These are phyloP conservation scores for Rhododendron williamsianum DNA, from an alignment of 148 eudicot genomes.

Conservation along the genomic window DNA sequence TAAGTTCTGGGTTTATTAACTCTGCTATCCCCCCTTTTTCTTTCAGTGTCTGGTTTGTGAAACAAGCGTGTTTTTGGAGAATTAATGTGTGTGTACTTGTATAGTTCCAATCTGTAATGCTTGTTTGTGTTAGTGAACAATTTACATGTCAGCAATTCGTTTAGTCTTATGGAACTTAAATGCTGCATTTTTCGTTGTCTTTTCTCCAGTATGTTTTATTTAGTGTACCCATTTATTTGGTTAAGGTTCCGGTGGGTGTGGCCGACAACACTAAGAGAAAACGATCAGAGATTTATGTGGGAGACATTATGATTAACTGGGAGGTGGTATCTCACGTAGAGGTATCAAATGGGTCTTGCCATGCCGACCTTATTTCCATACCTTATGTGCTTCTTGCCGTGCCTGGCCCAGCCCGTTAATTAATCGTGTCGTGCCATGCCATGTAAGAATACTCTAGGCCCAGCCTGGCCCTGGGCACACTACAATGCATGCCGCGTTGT, in stretches of 20 bases:
- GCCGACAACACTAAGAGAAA: background rate
- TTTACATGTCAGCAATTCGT: background rate
- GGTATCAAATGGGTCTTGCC: background rate
- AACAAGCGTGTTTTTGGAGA: background rate
- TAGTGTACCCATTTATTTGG: background rate
- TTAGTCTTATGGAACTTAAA: background rate
- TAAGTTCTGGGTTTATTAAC: conserved; percentile 37
- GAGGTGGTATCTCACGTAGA: background rate
- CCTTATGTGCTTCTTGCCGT: background rate
- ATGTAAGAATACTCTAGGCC: background rate
- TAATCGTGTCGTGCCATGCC: background rate
- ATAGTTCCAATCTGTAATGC: background rate
- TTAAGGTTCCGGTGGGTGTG: background rate
- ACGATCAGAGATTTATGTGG: background rate
- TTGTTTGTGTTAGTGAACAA: background rate
- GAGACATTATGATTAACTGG: background rate
- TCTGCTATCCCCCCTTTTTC: background rate
- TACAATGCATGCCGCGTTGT: background rate
- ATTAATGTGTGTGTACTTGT: background rate
- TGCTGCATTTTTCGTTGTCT: background rate
- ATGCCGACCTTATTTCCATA: background rate
- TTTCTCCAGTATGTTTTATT: background rate
- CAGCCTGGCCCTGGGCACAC: background rate
- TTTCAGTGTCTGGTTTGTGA: background rate
- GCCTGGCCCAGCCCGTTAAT: background rate